Percentiles rank a stretch among this genome's conserved stretches.
Evolutionary conservation across 2,329 filamentous ascomycete species (phyloP).

Genomic region (Trichophyton rubrum): DNA sequence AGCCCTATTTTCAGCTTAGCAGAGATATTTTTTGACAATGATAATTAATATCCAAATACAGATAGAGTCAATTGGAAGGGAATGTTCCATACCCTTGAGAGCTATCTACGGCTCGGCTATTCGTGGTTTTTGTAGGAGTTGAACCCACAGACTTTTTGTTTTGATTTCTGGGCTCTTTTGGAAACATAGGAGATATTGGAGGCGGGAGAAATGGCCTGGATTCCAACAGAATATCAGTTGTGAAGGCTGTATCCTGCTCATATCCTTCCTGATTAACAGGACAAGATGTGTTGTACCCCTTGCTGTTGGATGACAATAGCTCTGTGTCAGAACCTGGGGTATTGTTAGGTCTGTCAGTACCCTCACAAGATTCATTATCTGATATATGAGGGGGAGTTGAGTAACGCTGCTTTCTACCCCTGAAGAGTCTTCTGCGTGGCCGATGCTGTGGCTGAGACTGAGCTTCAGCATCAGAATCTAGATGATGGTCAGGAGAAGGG

Average conservation of each 20-base stretch:
- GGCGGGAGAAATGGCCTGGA: not conserved
- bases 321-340: not conserved
- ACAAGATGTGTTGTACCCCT: not conserved
- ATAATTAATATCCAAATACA: not conserved
- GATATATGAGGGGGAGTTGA: not conserved
- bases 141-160: not conserved
- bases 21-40: not conserved
- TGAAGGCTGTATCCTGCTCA: not conserved
- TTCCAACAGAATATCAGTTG: not conserved
- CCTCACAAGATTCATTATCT: not conserved
- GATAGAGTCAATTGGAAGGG: not conserved
- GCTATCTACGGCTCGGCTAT: not conserved
- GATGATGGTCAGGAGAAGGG: constrained; percentile 10
- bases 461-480: not conserved
- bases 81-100: not conserved
- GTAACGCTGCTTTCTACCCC: constrained; percentile 17
- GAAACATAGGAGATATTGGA: not conserved
- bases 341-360: not conserved
- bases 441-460: constrained; percentile 7
- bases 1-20: not conserved
- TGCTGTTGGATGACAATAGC: not conserved
- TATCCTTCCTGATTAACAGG: not conserved
- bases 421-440: constrained; percentile 23
- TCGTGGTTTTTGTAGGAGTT: not conserved
- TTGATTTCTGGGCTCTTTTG: not conserved